Conservation (phyloP, 169 alveolate genomes). For the Theileria sp. region DNA sequence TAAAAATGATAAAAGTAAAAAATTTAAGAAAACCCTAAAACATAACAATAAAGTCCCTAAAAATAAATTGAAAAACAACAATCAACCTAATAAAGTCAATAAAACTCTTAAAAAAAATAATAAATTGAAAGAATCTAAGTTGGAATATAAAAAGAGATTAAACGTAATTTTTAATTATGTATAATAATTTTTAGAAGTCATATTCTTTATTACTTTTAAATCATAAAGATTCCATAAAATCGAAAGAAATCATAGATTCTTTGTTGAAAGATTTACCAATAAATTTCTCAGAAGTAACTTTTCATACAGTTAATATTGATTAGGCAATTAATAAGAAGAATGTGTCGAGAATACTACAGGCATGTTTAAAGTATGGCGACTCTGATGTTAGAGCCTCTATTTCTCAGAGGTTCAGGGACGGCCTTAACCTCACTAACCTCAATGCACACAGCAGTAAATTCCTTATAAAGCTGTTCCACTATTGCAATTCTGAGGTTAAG, state of each 20-base stretch:
- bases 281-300: constrained; percentile 39
- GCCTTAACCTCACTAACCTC: constrained; percentile 26
- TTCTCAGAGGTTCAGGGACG: constrained; percentile 33
- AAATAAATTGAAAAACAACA: neutral
- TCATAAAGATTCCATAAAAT: constrained; percentile 32
- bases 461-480: constrained; percentile 48
- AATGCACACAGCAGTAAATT: constrained; percentile 57
- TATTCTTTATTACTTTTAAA: constrained; percentile 44
- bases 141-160: constrained; percentile 42
- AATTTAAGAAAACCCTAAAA: neutral
- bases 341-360: constrained; percentile 59
- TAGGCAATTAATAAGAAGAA: constrained; percentile 51
- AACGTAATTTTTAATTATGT: constrained; percentile 16
- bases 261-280: constrained; percentile 20
- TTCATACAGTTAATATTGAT: neutral
- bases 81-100: neutral
- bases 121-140: constrained; percentile 43
- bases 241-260: constrained; percentile 21
- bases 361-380: constrained; percentile 66
- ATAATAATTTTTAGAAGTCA: constrained; percentile 6
- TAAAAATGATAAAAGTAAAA: constrained; percentile 4
- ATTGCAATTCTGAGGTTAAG: constrained; percentile 61
- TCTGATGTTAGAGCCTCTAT: constrained; percentile 15
- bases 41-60: neutral
- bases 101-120: neutral